Percentiles rank a stretch among this genome's conserved stretches.
phyloP scores from a whole-genome alignment of 1,139 yeast genomes.

The Hyphopichia wangnamkhiaoensis region DNA sequence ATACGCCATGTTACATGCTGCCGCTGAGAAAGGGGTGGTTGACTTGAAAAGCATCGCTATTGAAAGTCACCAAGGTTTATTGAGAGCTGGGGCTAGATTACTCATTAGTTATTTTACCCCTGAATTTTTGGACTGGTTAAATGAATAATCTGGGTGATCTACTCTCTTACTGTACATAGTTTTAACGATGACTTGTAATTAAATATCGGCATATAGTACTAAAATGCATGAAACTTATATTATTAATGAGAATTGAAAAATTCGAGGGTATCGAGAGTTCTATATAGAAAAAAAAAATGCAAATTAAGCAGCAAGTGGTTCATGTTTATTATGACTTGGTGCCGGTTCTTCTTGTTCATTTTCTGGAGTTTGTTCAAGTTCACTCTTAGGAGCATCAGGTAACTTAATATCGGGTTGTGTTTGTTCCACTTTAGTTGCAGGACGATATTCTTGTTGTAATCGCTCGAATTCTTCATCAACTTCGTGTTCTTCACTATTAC shows the following conservation, averaged over 20 bases:
- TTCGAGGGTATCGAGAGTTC: not conserved
- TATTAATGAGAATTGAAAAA: not conserved
- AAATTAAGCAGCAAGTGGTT: slow-evolving; percentile 3
- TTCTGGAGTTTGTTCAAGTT: slow-evolving; percentile 7
- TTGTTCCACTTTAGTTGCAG: slow-evolving; percentile 17
- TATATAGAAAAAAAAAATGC: not conserved
- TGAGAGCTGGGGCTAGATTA: slow-evolving; percentile 95
- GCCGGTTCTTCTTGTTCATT: slow-evolving; percentile 14
- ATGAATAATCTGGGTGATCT: slow-evolving; percentile 12
- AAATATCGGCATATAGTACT: too few relatives aligned
- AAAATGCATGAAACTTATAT: not conserved
- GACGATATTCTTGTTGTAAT: slow-evolving; percentile 44
- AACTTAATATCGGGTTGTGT: slow-evolving; percentile 11
- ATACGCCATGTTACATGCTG: slow-evolving; percentile 97
- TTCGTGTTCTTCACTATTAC: slow-evolving; percentile 60
- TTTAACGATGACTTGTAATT: not conserved
- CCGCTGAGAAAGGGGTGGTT: slow-evolving; percentile 92
- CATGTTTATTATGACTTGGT: not conserved
- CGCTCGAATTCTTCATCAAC: slow-evolving; percentile 64
- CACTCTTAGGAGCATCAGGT: slow-evolving; percentile 22
- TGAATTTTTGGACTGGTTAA: slow-evolving; percentile 91
- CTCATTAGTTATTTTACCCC: slow-evolving; percentile 94
- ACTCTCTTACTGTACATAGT: not conserved
- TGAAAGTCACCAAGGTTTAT: slow-evolving; percentile 87
- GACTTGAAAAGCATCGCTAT: slow-evolving; percentile 89